Percentiles rank a stretch among this genome's conserved stretches.
Conservation (phyloP, 306 rosid species). For the Begonia masoniana region DNA sequence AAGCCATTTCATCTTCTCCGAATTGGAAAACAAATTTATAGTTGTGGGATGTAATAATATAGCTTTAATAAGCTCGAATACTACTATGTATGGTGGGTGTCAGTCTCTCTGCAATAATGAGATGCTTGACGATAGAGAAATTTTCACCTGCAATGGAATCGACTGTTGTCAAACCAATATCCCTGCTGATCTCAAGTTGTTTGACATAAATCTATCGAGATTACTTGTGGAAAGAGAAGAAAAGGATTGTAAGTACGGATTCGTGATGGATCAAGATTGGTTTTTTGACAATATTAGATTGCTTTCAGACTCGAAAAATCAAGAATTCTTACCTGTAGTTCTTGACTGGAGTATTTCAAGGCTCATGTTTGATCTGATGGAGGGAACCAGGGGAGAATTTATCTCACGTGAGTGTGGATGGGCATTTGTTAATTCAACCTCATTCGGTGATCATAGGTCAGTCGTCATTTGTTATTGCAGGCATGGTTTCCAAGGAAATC, state of each 20-base stretch:
- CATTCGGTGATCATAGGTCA: background rate
- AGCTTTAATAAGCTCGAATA: too few relatives aligned
- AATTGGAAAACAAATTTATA: background rate
- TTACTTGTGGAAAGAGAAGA: too few relatives aligned
- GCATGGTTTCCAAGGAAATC: slow-evolving; percentile 7
- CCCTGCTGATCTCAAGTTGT: too few relatives aligned
- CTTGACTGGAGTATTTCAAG: slow-evolving; percentile 5
- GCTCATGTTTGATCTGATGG: background rate
- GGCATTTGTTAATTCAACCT: background rate
- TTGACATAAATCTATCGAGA: too few relatives aligned
- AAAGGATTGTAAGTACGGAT: background rate
- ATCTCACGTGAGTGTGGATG: background rate
- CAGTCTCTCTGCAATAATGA: too few relatives aligned
- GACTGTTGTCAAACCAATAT: slow-evolving; percentile 8
- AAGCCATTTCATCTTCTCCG: background rate
- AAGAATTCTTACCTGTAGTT: background rate
- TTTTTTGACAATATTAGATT: background rate
- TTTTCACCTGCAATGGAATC: too few relatives aligned
- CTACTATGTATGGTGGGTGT: too few relatives aligned
- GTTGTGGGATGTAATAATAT: too few relatives aligned
- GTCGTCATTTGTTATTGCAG: background rate
- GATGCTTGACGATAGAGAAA: too few relatives aligned
- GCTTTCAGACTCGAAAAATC: background rate
- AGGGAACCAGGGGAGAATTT: background rate
- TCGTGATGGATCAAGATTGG: slow-evolving; percentile 6